Base-by-base conservation (phyloP, 2,329 filamentous ascomycete genomes). In the Fusarium secorum region DNA sequence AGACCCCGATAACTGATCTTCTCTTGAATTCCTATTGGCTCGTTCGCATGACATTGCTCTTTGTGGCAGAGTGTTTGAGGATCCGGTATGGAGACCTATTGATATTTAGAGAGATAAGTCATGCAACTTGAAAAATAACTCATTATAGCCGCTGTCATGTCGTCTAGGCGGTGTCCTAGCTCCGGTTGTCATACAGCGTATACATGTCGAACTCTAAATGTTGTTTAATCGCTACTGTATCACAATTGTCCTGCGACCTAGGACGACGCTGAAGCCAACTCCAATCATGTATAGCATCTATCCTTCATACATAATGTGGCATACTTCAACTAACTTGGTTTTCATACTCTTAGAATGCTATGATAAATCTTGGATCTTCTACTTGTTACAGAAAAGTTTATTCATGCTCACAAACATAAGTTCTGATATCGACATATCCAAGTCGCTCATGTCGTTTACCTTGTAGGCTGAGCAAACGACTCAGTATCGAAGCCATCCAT, bases 391-490 rank as follows among this genome's bases (percentile, higher is more conserved):
- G 6, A 5, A 7, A 44, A 13, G 17, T 18, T 20, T 44, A 0
- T 13, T 26, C 8, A 2, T 44, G 1, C 18, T 3, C 13, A 28
- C 2, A 15, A 28, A 28, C 42, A 15, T 28, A n/a, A 28, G 9
- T n/a, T 28, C 18, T 15, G 42, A n/a, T 18, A n/a, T 20, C 13
- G 44, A 46, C 9, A 28, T 3, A 4, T 7, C 3, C 4, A 8
- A 62, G 14, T 3, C 10, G 11, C 10, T 7, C 15, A 52, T 48
- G 38, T 33, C 24, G 13, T 42, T 41, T 17, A 9, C 26, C 20
- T 58, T 54, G 11, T n/a, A 49, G 9, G 24, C 58, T 24, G 51
- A 39, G 9, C 11, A 58, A 45, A 28, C 67, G 18, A 54, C 32
- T 18, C 24, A 44, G 17, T 44, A 24, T 14, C 41, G 62, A 20